Conservation (phyloP, 2,329 filamentous ascomycete species). For the Aspergillus persii region DNA sequence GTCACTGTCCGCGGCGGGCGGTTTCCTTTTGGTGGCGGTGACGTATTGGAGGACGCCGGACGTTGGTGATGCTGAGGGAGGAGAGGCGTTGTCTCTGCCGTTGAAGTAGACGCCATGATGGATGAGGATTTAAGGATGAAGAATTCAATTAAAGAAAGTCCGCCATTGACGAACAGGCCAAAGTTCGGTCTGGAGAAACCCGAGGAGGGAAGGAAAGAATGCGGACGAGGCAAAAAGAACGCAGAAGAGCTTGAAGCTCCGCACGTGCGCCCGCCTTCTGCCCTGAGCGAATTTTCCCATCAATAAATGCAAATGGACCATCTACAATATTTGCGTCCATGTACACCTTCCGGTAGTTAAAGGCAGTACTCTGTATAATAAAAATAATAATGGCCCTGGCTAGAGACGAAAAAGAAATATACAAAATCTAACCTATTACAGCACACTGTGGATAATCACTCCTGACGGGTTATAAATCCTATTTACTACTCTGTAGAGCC, state of each 20-base stretch:
- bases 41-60: slow-evolving; percentile 33
- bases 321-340: too few species aligned
- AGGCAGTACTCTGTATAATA: background rate
- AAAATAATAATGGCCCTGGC: background rate
- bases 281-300: background rate
- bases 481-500: background rate
- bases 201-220: slow-evolving; percentile 3
- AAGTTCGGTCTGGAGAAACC: background rate
- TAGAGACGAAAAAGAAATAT: background rate
- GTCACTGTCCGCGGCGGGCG: slow-evolving; percentile 45
- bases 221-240: slow-evolving; percentile 7
- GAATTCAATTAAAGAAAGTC: slow-evolving; percentile 9
- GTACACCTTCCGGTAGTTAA: too few species aligned
- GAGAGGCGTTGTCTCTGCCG: slow-evolving; percentile 43
- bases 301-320: too few species aligned
- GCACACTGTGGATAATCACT: background rate
- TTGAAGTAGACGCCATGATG: slow-evolving; percentile 38
- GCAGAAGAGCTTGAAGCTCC: slow-evolving; percentile 15
- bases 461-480: background rate
- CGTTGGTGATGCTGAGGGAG: slow-evolving; percentile 36
- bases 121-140: background rate
- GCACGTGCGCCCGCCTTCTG: slow-evolving; percentile 22
- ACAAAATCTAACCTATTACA: background rate
- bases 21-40: slow-evolving; percentile 31
- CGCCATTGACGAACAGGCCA: slow-evolving; percentile 16